Percentiles rank a stretch among this genome's conserved stretches.
phyloP scores from a whole-genome alignment of 192 early-diverging fungal genomes.

The Podila horticola region DNA sequence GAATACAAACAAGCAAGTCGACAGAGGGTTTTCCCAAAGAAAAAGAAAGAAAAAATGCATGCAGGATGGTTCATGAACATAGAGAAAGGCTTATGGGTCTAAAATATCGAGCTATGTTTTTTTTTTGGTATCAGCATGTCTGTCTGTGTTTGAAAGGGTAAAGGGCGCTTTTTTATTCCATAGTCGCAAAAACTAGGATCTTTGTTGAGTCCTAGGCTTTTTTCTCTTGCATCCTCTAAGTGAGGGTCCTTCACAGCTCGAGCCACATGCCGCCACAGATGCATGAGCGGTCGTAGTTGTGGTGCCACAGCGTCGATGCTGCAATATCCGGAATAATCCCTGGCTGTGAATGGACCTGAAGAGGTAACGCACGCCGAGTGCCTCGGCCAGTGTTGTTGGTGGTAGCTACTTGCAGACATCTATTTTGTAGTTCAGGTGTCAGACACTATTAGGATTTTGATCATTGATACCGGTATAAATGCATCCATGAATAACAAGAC shows the following conservation, averaged over 20 bases:
- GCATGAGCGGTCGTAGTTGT: constrained; percentile 47
- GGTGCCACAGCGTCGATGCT: constrained; percentile 38
- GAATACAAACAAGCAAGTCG: no score
- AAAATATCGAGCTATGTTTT: no score
- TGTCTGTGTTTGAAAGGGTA: no score
- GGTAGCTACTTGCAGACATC: constrained; percentile 41
- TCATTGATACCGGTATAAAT: no score
- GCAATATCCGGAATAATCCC: constrained; percentile 31
- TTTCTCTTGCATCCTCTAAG: not conserved
- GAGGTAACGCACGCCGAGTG: no score
- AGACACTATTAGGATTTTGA: not conserved
- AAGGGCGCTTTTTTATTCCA: no score
- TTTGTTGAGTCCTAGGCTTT: not conserved
- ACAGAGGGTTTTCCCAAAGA: not conserved
- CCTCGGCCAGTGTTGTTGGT: constrained; percentile 11
- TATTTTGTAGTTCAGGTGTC: not conserved
- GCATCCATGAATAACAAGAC: not conserved
- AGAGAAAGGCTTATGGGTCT: no score
- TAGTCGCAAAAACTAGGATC: no score
- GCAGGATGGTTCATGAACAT: no score
- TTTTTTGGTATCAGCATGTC: no score
- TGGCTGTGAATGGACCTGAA: not conserved
- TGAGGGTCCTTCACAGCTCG: constrained; percentile 11
- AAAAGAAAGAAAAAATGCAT: not conserved
- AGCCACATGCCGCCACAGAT: constrained; percentile 53